Base-by-base conservation (phyloP, 768 basidiomycete species). In the Leucocoprinus leucothites region DNA sequence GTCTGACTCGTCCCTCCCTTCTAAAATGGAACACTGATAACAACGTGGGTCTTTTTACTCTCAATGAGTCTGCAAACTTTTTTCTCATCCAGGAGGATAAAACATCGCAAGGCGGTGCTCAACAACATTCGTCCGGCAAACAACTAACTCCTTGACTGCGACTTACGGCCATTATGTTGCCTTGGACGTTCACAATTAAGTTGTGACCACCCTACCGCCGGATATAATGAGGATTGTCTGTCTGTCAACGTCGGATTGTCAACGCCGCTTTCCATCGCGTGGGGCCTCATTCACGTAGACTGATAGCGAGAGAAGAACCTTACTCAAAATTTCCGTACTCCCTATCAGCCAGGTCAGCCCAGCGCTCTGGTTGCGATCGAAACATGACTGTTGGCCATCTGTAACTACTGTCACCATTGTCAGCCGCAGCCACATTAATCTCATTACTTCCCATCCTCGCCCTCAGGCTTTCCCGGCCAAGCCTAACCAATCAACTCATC, bases 401-500 rank as follows among this genome's bases (percentile, higher is more conserved):
- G 16, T 26, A 49, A 40, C 16, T 42, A 22, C 4, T 25, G 46
- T 48, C 47, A 48, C 22, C 14, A 49, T 1, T 43, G 58, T 56
- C 61, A 62, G 61, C 63, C 58, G 51, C 49, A 41, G 53, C 43
- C 38, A 53, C 31, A 60, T 56, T 50, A 48, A 25, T 53, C 38
- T 18, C 42, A 18, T 14, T 24, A 36, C 55, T 55, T 48, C 53
- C 51, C 53, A 24, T 18, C 41, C 35, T 44, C 22, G 13, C 28
- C 22, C 18, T 48, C 28, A 28, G 48, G 42, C 40, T 40, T 42
- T 28, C 25, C 48, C 28, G 42, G 34, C 51, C 49, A 56, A 45
- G 18, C 44, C 53, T 50, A 40, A 54, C 46, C 36, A 41, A 49
- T 51, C 31, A 31, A 31, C 6, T 31, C 11, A 5, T 26, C 43